These are phyloP conservation scores for Rutstroemia sp. DNA, from an alignment of 2,329 filamentous ascomycete genomes.

Conservation along the genomic window DNA sequence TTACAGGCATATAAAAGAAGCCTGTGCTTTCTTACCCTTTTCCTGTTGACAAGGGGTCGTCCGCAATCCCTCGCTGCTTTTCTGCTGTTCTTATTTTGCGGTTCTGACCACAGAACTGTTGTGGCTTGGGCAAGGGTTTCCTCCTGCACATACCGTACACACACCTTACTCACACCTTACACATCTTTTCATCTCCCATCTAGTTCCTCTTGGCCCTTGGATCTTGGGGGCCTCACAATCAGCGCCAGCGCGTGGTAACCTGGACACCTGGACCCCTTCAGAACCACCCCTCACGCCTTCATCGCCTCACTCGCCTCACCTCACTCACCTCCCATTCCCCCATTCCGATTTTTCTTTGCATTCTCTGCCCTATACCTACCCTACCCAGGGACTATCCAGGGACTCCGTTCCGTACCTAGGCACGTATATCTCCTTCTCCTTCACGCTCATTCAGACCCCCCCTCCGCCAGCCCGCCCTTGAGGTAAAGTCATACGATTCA, in stretches of 20 bases:
- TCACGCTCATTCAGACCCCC: no score
- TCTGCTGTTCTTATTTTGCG: constrained; percentile 2
- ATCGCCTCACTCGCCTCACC: constrained; percentile 1
- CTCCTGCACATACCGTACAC: not conserved
- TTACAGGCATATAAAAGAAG: constrained; percentile 1
- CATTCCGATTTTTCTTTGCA: no score
- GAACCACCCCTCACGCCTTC: not conserved
- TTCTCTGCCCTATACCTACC: no score
- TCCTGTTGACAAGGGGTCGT: not conserved
- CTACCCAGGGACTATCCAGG: no score
- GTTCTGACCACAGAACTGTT: constrained; percentile 4
- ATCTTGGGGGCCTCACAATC: not conserved
- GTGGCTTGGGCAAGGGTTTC: constrained; percentile 12
- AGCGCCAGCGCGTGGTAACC: constrained; percentile 12
- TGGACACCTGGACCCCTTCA: constrained; percentile 6
- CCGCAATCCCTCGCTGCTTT: constrained; percentile 5
- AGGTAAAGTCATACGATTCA: no score
- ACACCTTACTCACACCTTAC: no score
- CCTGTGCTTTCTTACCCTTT: not conserved
- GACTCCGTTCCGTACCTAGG: no score
- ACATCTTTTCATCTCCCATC: no score
- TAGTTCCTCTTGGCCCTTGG: no score
- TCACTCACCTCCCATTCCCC: no score
- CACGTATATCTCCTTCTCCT: no score
- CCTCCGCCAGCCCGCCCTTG: no score